Conservation (phyloP, 352 stramenopile genomes). For the Globisporangium mamillatum region DNA sequence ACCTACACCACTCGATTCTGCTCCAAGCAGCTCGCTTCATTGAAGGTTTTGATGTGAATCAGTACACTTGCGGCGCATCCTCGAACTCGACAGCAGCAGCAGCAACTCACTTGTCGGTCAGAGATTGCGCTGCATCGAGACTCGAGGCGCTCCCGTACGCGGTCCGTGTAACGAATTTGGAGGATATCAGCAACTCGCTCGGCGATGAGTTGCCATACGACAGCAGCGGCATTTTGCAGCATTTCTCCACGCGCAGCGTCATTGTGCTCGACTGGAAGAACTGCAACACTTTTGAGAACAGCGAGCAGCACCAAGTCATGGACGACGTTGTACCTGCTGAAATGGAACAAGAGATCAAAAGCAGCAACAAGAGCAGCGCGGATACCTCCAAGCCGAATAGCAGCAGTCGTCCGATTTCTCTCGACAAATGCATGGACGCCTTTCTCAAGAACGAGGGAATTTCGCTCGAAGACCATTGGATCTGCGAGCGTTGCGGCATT, state of each 20-base stretch:
- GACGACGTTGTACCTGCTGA: slow-evolving; percentile 32
- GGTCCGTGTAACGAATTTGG: slow-evolving; percentile 56
- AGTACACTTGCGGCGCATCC: slow-evolving; percentile 1
- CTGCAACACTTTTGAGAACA: slow-evolving; percentile 9
- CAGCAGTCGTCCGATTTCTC: slow-evolving; percentile 31
- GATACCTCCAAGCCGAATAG: background rate
- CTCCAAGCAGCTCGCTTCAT: slow-evolving; percentile 67
- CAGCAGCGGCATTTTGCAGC: slow-evolving; percentile 51
- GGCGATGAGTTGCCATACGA: slow-evolving; percentile 46
- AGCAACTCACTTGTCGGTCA: slow-evolving; percentile 5
- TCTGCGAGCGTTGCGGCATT: slow-evolving; percentile 66
- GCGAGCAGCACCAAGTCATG: slow-evolving; percentile 26
- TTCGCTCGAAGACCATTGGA: slow-evolving; percentile 69
- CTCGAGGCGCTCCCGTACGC: slow-evolving; percentile 41
- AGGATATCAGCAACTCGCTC: slow-evolving; percentile 40
- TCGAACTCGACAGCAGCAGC: background rate
- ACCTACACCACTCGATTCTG: slow-evolving; percentile 67
- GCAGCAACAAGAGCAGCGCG: background rate
- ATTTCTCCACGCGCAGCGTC: slow-evolving; percentile 76
- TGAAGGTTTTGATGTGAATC: slow-evolving; percentile 13
- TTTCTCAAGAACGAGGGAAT: slow-evolving; percentile 72
- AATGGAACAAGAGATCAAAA: slow-evolving; percentile 16
- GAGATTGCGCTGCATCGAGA: slow-evolving; percentile 2
- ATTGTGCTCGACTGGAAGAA: slow-evolving; percentile 70
- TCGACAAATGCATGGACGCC: slow-evolving; percentile 68